phyloP scores from a whole-genome alignment of 192 early-diverging fungal genomes.

The Chytriomyces sp. region DNA sequence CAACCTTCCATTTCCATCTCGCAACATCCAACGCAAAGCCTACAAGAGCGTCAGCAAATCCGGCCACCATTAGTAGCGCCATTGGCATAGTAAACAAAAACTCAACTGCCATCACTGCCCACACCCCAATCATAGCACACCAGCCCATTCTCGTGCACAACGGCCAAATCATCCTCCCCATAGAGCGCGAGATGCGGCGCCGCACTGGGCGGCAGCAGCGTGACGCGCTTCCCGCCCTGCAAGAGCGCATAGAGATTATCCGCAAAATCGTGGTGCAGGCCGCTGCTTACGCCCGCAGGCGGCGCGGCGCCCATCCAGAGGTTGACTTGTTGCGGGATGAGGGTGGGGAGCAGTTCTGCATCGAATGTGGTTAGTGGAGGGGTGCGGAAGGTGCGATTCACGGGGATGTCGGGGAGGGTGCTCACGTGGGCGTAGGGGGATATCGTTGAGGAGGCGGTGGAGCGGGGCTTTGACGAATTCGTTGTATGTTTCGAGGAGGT shows the following conservation, averaged over 20 bases:
- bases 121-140: conserved; percentile 30
- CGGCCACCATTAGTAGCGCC: too few relatives aligned
- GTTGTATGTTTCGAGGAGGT: neutral
- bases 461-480: conserved; percentile 37
- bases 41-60: too few relatives aligned
- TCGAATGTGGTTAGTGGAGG: neutral
- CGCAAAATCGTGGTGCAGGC: conserved; percentile 49
- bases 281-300: conserved; percentile 31
- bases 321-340: conserved; percentile 48
- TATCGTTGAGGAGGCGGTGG: conserved; percentile 22
- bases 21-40: conserved; percentile 25
- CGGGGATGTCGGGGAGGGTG: too few relatives aligned
- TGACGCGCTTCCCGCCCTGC: conserved; percentile 20
- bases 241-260: conserved; percentile 47
- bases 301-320: conserved; percentile 41
- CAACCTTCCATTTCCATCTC: conserved; percentile 19
- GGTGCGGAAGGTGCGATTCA: too few relatives aligned
- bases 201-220: conserved; percentile 3
- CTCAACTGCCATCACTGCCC: conserved; percentile 28
- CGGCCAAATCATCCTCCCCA: conserved; percentile 9
- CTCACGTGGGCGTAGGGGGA: conserved; percentile 31
- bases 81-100: too few relatives aligned
- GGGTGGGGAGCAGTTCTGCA: conserved; percentile 3
- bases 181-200: conserved; percentile 25
- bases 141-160: conserved; percentile 38